Base-by-base conservation (phyloP, 441 rosid species). In the Euphorbia schlechtendalii region DNA sequence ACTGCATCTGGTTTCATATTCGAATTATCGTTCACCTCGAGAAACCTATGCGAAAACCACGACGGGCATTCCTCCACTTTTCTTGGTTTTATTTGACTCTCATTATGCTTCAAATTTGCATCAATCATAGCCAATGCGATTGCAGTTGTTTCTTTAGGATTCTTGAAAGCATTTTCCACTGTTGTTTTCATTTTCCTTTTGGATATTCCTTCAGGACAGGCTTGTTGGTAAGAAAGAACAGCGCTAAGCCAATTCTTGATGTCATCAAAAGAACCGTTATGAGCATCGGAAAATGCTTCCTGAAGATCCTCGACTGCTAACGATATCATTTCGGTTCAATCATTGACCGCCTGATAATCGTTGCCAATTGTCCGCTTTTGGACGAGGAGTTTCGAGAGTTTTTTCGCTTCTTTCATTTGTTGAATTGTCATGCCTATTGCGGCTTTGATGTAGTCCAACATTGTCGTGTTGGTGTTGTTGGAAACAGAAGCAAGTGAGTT, bases 211-310 rank as follows among this genome's bases (percentile, higher is more conserved):
- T 69, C 58, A 1, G 24, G 57, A 22, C 73, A 69, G 14, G 63
- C 30, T 56, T 56, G 45, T 49, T 46, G 68, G 48, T 63, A 56
- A 4, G 68, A 67, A 34, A 63, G 25, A n/a, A 45, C 57, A 46
- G 73, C 67, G 38, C 73, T 69, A 46, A 69, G 34, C 68, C 57
- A 21, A 53, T 45, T 56, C 58, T 56, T 69, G 24, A 69, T 7
- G 24, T 69, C 68, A 20, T 22, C 18, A 1, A 40, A 9, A 38
- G 41, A 8, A 38, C 17, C n/a, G 4, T 43, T 43, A 21, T 10
- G 56, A 20, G 11, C 51, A 10, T 25, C 4, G 24, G 5, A 4
- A 3, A 52, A 21, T 13, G 63, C 62, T 14, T 45, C 28, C 20
- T 56, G 22, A 22, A 69, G 68, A 45, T 63, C 73, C 25, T 28